Base-by-base conservation (phyloP, 768 basidiomycete species). In the Tubosaeta sp. region DNA sequence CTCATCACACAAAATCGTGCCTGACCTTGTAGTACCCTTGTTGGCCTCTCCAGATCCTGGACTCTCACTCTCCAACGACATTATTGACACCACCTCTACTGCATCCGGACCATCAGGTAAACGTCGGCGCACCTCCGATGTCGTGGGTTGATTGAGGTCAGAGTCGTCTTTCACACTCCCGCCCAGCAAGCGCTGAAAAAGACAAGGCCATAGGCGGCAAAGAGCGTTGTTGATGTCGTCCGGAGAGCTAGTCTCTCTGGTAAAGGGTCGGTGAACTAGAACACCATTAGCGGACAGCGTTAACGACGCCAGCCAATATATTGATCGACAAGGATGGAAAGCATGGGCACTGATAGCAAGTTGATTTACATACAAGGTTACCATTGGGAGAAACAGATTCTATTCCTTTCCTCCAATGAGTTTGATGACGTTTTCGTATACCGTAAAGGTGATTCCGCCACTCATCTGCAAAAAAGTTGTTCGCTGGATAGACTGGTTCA, bases 371-470 rank as follows among this genome's bases (percentile, higher is more conserved):
- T 41, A 49, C 8, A 14, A 30, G 25, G 42, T 35, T 47, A 39
- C 32, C 16, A 8, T 29, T 30, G 4, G 31, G 32, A 16, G 16
- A 25, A 40, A 44, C 3, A 24, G 16, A 41, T 8, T 35, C 48
- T 51, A 62, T 40, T 46, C 41, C 2, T 31, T 18, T 18, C 63
- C 70, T 7, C 74, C 73, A 18, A 80, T 65, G n/a, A 76, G 41
- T 51, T 71, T 73, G 56, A 91, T 88, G 14, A 90, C 70, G 44
- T 88, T 83, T 63, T 97, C 94, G 66, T 95, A 96, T 2, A 93
- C 78, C 1, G 90, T 92, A 65, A 97, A 96, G 19, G 90, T 86
- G 54, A 97, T 92, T 3, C 94, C 94, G 12, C 94, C 94, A 55
- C 87, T 90, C 73, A 95, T 65, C 93, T 95, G 57, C 18, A 38